Percentiles rank a stretch among this genome's conserved stretches.
Conservation (phyloP, 345 rosid species). For the Bruguiera sexangula region DNA sequence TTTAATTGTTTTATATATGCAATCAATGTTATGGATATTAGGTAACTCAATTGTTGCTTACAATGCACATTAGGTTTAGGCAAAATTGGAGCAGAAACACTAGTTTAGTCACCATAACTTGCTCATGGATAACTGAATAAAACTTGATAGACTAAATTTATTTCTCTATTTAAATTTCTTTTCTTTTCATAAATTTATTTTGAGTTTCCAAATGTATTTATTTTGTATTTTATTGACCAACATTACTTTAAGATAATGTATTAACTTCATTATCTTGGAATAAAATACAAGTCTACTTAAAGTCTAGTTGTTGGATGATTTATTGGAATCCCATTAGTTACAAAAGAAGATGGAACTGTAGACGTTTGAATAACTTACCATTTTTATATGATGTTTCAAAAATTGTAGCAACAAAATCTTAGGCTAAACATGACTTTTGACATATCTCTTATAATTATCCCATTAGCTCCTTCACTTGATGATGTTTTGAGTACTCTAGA, state of each 20-base stretch:
- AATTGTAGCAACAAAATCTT: too few relatives aligned
- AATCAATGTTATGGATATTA: not conserved
- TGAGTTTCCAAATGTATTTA: too few relatives aligned
- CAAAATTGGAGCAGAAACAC: conserved; percentile 59
- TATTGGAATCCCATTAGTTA: conserved; percentile 7
- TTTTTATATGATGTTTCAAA: too few relatives aligned
- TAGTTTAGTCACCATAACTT: conserved; percentile 50
- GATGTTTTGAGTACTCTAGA: too few relatives aligned
- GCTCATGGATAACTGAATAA: conserved; percentile 42
- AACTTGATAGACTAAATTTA: not conserved
- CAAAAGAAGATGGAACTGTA: not conserved
- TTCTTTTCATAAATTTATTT: not conserved
- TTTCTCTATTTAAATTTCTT: not conserved
- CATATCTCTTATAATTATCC: too few relatives aligned
- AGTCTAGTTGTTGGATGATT: not conserved
- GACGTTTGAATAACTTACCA: too few relatives aligned
- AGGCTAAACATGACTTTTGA: too few relatives aligned
- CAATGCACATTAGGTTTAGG: conserved; percentile 62
- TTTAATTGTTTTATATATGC: not conserved
- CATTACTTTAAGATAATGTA: not conserved
- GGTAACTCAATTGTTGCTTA: conserved; percentile 11
- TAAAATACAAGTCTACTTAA: conserved; percentile 3
- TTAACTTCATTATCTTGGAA: not conserved
- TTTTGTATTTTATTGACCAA: conserved; percentile 2
- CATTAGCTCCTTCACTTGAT: too few relatives aligned